These are phyloP conservation scores for Metschnikowia hibisci DNA, from an alignment of 805 yeast species.

Conservation along the genomic window DNA sequence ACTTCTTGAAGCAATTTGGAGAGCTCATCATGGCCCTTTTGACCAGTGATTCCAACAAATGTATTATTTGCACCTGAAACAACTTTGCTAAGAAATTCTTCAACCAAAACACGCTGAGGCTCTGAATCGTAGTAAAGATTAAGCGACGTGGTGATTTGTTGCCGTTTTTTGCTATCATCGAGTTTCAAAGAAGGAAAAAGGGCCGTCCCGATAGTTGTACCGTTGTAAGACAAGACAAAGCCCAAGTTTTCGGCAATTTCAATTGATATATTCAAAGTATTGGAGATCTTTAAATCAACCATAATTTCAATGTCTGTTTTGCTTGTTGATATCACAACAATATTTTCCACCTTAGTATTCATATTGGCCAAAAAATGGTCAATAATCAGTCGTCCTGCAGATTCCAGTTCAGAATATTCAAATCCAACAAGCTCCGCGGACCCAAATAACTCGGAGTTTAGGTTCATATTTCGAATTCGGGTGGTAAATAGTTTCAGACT, in stretches of 20 bases:
- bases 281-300: constrained; percentile 28
- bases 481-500: background rate
- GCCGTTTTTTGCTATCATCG: constrained; percentile 10
- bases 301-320: constrained; percentile 21
- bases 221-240: constrained; percentile 29
- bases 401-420: background rate
- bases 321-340: constrained; percentile 28
- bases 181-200: constrained; percentile 22
- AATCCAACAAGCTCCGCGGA: too few species aligned
- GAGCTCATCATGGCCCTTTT: background rate
- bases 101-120: constrained; percentile 9
- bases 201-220: constrained; percentile 31
- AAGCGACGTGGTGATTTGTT: constrained; percentile 20
- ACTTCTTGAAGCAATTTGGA: constrained; percentile 14
- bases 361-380: background rate
- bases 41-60: constrained; percentile 5
- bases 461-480: background rate
- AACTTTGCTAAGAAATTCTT: constrained; percentile 20
- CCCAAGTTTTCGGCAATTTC: constrained; percentile 22
- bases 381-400: background rate
- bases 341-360: constrained; percentile 6
- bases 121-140: constrained; percentile 12
- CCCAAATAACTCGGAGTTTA: background rate
- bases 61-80: constrained; percentile 17
- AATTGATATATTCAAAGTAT: constrained; percentile 29